Conservation (phyloP, 2,329 filamentous ascomycete genomes). For the Trichoderma polysporum region DNA sequence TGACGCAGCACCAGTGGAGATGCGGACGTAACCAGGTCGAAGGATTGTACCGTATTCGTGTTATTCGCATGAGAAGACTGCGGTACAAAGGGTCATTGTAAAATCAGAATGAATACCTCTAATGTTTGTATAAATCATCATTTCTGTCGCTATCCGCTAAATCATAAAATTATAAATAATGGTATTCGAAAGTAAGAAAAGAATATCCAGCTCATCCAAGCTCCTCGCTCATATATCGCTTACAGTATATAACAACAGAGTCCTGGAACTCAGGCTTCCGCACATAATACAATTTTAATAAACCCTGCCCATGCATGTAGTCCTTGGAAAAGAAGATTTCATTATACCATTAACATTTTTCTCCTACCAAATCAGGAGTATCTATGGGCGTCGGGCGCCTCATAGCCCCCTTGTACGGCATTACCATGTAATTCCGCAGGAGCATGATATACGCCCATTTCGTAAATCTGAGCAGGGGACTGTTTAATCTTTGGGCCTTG, state of each 20-base stretch:
- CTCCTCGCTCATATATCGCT: background rate
- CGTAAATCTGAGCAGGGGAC: background rate
- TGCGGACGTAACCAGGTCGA: background rate
- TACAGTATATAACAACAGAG: background rate
- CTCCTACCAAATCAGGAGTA: background rate
- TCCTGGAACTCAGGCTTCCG: background rate
- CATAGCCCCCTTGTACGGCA: background rate
- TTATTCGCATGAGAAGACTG: background rate
- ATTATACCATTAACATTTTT: background rate
- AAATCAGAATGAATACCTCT: background rate
- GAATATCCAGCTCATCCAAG: background rate
- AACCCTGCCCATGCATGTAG: background rate
- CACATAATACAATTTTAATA: background rate
- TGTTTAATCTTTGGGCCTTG: background rate
- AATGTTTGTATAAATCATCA: background rate
- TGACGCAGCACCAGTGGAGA: background rate
- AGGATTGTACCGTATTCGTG: background rate
- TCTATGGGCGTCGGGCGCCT: background rate
- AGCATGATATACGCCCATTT: constrained; percentile 1
- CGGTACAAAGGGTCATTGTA: background rate
- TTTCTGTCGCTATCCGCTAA: background rate
- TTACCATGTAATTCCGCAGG: background rate
- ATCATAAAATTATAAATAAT: background rate
- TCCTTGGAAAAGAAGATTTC: background rate
- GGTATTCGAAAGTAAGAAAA: background rate